A percentile compares a stretch with the other conserved stretches of the same genome.
Conservation (phyloP, 306 rosid species). For the Vigna radiata region DNA sequence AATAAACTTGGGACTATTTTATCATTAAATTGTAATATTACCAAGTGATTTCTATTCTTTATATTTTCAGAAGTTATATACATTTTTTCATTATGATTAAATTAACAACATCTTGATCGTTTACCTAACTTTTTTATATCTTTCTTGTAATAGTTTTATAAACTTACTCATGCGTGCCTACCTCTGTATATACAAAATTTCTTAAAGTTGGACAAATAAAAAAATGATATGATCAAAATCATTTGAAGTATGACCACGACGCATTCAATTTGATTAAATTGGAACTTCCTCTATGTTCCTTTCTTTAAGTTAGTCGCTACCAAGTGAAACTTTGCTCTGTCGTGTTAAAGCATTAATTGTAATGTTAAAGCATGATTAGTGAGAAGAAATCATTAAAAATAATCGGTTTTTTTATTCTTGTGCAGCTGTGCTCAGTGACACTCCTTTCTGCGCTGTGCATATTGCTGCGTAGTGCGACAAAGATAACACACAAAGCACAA, state of each 20-base stretch:
- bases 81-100: no score
- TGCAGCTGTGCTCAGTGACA: conserved; percentile 82
- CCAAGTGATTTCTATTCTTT: no score
- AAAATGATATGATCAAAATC: neutral
- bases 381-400: no score
- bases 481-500: conserved; percentile 94
- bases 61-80: no score
- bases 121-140: neutral
- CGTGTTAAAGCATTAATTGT: neutral
- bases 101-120: no score
- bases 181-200: neutral
- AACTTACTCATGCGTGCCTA: conserved; percentile 2
- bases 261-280: conserved; percentile 15
- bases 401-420: neutral
- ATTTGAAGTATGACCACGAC: conserved; percentile 19
- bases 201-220: neutral
- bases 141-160: neutral
- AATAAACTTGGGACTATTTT: no score
- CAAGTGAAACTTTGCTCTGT: no score
- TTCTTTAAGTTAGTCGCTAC: neutral
- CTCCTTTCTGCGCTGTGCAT: conserved; percentile 69
- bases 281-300: conserved; percentile 2
- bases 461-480: conserved; percentile 82
- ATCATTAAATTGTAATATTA: no score
- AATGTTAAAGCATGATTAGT: no score